phyloP scores from a whole-genome alignment of 306 rosid species.

The Pueraria montana region DNA sequence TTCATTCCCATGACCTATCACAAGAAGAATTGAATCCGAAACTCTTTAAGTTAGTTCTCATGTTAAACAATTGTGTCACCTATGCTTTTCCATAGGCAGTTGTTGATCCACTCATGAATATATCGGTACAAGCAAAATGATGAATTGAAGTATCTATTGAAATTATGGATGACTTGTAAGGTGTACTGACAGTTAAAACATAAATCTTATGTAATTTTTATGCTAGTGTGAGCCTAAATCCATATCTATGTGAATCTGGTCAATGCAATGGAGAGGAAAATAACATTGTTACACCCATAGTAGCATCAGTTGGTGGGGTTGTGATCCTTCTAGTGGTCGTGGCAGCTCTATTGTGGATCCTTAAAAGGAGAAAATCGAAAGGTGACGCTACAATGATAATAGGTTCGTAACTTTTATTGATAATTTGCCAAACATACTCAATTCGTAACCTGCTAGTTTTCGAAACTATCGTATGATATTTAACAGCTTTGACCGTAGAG shows the following conservation, averaged over 20 bases:
- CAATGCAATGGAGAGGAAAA: too few relatives aligned
- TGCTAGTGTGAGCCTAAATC: too few relatives aligned
- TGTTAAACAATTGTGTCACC: too few relatives aligned
- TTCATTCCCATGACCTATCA: neutral
- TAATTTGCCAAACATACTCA: neutral
- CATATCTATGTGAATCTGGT: too few relatives aligned
- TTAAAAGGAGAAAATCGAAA: slow-evolving; percentile 42
- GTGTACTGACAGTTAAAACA: neutral
- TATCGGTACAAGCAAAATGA: neutral
- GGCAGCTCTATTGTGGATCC: slow-evolving; percentile 23
- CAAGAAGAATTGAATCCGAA: neutral
- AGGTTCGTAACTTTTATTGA: neutral
- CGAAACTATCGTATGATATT: neutral
- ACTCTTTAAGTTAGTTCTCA: neutral
- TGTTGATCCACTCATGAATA: neutral
- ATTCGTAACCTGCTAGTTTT: neutral
- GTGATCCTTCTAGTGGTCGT: slow-evolving; percentile 23
- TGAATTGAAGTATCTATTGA: neutral
- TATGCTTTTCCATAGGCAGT: neutral
- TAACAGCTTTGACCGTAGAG: neutral
- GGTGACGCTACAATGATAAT: neutral
- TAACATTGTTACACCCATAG: slow-evolving; percentile 41
- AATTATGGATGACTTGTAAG: neutral
- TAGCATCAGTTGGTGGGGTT: slow-evolving; percentile 55
- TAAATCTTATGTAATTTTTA: slow-evolving; percentile 8